Evolutionary conservation across 371 early-diverging fungal species (phyloP).

Genomic region (Mortierella sp.): DNA sequence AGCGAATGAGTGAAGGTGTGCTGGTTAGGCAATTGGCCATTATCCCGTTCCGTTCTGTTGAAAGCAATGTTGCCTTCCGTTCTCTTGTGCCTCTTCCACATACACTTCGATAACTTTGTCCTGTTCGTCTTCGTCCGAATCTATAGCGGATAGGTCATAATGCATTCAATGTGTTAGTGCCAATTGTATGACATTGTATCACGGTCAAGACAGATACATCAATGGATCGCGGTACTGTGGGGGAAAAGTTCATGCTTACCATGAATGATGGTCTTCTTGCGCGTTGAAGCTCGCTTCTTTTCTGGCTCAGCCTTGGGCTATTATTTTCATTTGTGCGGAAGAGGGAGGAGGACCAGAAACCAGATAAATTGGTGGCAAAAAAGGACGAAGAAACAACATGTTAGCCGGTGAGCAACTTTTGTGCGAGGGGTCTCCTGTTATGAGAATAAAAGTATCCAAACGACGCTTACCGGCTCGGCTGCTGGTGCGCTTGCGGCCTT

Average conservation of each 20-base stretch:
- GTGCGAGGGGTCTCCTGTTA: background rate
- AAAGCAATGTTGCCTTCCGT: background rate
- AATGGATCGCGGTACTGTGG: background rate
- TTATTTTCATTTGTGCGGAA: background rate
- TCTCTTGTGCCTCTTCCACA: background rate
- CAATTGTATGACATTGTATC: background rate
- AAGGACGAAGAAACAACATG: background rate
- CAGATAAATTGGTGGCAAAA: slow-evolving; percentile 55
- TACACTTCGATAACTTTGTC: slow-evolving; percentile 34
- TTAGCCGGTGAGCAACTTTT: background rate
- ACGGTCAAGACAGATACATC: background rate
- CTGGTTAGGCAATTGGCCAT: slow-evolving; percentile 27
- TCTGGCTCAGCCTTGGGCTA: slow-evolving; percentile 34
- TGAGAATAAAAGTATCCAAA: background rate
- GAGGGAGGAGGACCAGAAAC: background rate
- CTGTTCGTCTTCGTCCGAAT: slow-evolving; percentile 45
- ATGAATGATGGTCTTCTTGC: slow-evolving; percentile 41
- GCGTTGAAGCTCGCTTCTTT: slow-evolving; percentile 24
- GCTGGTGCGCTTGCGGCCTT: slow-evolving; percentile 20
- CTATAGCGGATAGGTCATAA: slow-evolving; percentile 8
- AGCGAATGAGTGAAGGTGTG: background rate
- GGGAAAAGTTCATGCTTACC: slow-evolving; percentile 13
- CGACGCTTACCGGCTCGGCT: slow-evolving; percentile 20
- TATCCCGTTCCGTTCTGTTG: background rate
- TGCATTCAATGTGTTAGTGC: background rate